Conservation (phyloP, 768 basidiomycete genomes). For the Candolleomyces aberdarensis region DNA sequence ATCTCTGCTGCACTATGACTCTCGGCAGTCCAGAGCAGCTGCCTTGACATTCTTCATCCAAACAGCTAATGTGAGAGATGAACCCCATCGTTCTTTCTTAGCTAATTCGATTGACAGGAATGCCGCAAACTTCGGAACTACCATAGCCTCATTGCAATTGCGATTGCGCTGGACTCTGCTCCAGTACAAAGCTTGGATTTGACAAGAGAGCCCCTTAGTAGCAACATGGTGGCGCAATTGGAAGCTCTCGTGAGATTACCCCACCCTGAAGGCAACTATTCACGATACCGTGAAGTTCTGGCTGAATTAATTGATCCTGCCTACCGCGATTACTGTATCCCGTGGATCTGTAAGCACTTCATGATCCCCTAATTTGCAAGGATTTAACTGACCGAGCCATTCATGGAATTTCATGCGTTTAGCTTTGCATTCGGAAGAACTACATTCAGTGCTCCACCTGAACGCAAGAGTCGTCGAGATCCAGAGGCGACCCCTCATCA, state of each 20-base stretch:
- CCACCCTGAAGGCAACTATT: slow-evolving; percentile 31
- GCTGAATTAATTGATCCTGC: slow-evolving; percentile 18
- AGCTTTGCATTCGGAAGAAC: slow-evolving; percentile 39
- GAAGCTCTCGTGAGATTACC: slow-evolving; percentile 32
- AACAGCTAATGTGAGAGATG: slow-evolving; percentile 26
- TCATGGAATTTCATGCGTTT: neutral
- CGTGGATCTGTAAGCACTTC: slow-evolving; percentile 36
- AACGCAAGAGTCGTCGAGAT: slow-evolving; percentile 24
- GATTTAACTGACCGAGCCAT: neutral
- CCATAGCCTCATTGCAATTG: slow-evolving; percentile 40
- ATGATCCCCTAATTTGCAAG: too few relatives aligned
- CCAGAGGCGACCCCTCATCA: slow-evolving; percentile 36
- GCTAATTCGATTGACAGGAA: slow-evolving; percentile 26
- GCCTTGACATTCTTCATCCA: slow-evolving; percentile 44
- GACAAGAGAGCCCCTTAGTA: slow-evolving; percentile 28
- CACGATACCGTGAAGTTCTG: slow-evolving; percentile 34
- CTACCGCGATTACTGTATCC: slow-evolving; percentile 28
- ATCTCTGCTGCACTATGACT: slow-evolving; percentile 37
- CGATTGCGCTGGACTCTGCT: slow-evolving; percentile 38
- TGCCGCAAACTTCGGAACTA: slow-evolving; percentile 43
- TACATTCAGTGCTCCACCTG: slow-evolving; percentile 27
- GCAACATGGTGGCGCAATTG: slow-evolving; percentile 24
- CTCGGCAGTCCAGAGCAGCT: slow-evolving; percentile 31
- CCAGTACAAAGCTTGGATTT: slow-evolving; percentile 34
- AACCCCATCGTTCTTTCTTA: slow-evolving; percentile 7